Evolutionary conservation across 2,329 filamentous ascomycete species (phyloP).

Genomic region (Arthrinium phaeospermum): DNA sequence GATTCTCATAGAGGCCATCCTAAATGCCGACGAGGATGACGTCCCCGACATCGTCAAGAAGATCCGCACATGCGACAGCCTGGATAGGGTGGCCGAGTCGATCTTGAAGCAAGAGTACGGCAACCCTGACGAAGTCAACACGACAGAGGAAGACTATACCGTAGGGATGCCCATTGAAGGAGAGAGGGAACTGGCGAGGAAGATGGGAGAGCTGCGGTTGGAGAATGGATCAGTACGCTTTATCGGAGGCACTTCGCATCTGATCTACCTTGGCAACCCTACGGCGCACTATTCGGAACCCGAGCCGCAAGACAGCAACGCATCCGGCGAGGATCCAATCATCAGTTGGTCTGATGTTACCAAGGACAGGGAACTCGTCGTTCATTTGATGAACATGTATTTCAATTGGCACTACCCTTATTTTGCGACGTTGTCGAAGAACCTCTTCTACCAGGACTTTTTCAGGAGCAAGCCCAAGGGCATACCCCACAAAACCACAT

Average conservation of each 20-base stretch:
- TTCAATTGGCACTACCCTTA: conserved; percentile 98
- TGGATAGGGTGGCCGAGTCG: conserved; percentile 61
- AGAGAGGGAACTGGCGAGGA: conserved; percentile 85
- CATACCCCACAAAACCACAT: conserved; percentile 62
- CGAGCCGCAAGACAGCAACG: conserved; percentile 52
- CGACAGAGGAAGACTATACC: conserved; percentile 48
- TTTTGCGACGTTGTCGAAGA: conserved; percentile 89
- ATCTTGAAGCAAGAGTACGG: conserved; percentile 52
- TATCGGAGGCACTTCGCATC: conserved; percentile 91
- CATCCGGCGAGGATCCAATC: conserved; percentile 69
- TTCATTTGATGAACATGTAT: conserved; percentile 94
- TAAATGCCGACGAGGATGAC: conserved; percentile 89
- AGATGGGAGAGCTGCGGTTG: conserved; percentile 89
- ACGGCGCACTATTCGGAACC: conserved; percentile 45
- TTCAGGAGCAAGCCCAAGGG: conserved; percentile 68
- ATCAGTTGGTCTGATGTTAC: conserved; percentile 90
- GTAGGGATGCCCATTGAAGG: conserved; percentile 52
- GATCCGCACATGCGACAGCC: conserved; percentile 83
- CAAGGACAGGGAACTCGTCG: conserved; percentile 76
- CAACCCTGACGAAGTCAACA: conserved; percentile 45
- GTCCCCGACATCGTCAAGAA: conserved; percentile 80
- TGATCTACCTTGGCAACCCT: conserved; percentile 76
- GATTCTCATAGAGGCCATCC: conserved; percentile 88
- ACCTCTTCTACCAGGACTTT: conserved; percentile 87
- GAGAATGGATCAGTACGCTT: conserved; percentile 89